Base-by-base conservation (phyloP, 371 early-diverging fungal species). In the Mucor mucedo region DNA sequence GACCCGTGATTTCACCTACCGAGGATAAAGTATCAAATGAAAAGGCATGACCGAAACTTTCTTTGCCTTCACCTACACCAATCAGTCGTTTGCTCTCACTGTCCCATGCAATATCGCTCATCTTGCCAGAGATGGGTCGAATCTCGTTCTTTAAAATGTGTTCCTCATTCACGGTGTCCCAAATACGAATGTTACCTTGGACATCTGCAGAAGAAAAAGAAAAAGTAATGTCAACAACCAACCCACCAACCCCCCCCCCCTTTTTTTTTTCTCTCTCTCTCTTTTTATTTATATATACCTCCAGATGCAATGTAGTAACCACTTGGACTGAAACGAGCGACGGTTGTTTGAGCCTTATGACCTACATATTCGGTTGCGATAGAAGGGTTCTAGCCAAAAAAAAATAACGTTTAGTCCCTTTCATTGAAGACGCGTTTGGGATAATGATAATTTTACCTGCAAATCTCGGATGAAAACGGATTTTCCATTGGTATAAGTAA, bases 291-390 rank as follows among this genome's bases (percentile, higher is more conserved):
- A 0, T 35, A 30, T 58, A 16, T 79, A 94, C 93, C 96, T 72
- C 92, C 98, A 32, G 96, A 95, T 1, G 97, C 97, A 60, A 95
- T 90, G 78, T 98, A 98, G 78, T 86, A 95, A 41, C 98, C 97
- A 58, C 91, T 90, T 0, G 98, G 96, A 33, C 96, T 86, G 70
- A 89, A 96, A 48, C 91, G 82, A 11, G 97, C 97, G 13, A 95
- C 96, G 6, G 94, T 95, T 4, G 92, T 83, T 49, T 83, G 77
- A 40, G 82, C 72, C 14, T 85, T 81, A 70, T 98, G 98, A 11
- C 90, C 93, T 3, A 88, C 84, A 76, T 97, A 98, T 70, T 94
- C 94, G 7, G 83, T 87, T 32, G 94, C 89, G 52, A 93, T 75
- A 39, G 77, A 78, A 2, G 95, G 98, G 68, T 95, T 84, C 92